Percentiles rank a stretch among this genome's conserved stretches.
These are phyloP conservation scores for Colletotrichum godetiae DNA, from an alignment of 2,329 filamentous ascomycete species.

Conservation along the genomic window DNA sequence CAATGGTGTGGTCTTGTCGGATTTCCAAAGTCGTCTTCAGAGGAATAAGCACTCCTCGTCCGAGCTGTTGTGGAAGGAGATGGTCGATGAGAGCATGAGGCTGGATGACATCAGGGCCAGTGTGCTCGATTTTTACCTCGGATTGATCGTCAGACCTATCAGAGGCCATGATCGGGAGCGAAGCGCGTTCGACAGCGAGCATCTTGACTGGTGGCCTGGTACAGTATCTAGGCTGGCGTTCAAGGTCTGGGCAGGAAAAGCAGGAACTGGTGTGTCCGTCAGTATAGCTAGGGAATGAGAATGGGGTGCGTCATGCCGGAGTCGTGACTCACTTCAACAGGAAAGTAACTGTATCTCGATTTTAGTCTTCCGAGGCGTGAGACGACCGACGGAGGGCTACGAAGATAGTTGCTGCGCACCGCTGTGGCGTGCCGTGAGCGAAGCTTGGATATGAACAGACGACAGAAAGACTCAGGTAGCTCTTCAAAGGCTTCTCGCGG, in stretches of 20 bases:
- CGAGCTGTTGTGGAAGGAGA: constrained; percentile 48
- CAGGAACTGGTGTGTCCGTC: not conserved
- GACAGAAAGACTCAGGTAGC: not conserved
- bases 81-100: constrained; percentile 48
- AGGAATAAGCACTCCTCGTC: constrained; percentile 66
- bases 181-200: constrained; percentile 24
- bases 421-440: not conserved
- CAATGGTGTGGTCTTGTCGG: constrained; percentile 66
- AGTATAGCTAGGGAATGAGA: not conserved
- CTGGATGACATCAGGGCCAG: constrained; percentile 35
- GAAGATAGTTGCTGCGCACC: not conserved
- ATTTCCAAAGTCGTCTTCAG: constrained; percentile 74
- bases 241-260: not conserved
- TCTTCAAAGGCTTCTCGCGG: not conserved
- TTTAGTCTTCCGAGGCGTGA: not conserved
- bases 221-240: not conserved
- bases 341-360: not conserved
- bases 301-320: not conserved
- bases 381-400: not conserved
- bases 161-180: constrained; percentile 1
- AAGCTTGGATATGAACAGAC: not conserved
- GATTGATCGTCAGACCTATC: constrained; percentile 18
- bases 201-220: constrained; percentile 3
- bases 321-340: constrained; percentile 23
- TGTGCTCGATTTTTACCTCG: constrained; percentile 29